phyloP scores from a whole-genome alignment of 2,329 filamentous ascomycete genomes.

The Penicillium sp. region DNA sequence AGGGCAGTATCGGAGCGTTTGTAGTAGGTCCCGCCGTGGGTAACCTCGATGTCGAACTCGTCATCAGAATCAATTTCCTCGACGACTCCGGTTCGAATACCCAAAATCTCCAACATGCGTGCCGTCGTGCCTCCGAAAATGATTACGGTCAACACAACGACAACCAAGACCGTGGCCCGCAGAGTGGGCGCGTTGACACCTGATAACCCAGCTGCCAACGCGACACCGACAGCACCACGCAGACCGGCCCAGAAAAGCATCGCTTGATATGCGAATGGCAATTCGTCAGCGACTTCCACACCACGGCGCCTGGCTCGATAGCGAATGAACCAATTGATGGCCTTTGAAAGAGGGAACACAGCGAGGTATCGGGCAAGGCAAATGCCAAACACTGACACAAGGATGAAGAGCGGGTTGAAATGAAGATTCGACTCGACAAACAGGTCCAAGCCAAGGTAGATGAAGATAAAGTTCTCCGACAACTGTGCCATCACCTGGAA shows the following conservation, averaged over 20 bases:
- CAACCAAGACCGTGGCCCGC: conserved; percentile 92
- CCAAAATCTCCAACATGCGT: conserved; percentile 94
- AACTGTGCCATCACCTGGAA: conserved; percentile 94
- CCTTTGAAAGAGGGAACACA: conserved; percentile 85
- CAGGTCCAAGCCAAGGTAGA: conserved; percentile 91
- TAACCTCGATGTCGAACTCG: conserved; percentile 92
- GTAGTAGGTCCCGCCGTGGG: conserved; percentile 71
- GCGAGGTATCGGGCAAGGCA: conserved; percentile 90
- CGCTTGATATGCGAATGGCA: conserved; percentile 94
- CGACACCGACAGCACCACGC: conserved; percentile 92
- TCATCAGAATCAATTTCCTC: conserved; percentile 98
- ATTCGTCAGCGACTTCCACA: conserved; percentile 76
- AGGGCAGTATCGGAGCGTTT: conserved; percentile 77
- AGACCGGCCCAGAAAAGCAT: conserved; percentile 99
- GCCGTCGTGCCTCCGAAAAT: conserved; percentile 98
- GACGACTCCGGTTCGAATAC: conserved; percentile 94
- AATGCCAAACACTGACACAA: conserved; percentile 88
- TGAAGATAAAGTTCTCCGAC: conserved; percentile 99
- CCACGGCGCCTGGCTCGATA: conserved; percentile 80
- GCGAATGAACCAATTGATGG: conserved; percentile 90
- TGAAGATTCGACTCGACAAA: conserved; percentile 87
- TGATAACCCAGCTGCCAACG: conserved; percentile 82
- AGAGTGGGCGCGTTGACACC: conserved; percentile 81
- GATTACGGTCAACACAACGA: conserved; percentile 96
- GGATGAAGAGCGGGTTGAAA: conserved; percentile 93